Conservation (phyloP, 768 basidiomycete species). For the Chalciporus pseudorubinellus region DNA sequence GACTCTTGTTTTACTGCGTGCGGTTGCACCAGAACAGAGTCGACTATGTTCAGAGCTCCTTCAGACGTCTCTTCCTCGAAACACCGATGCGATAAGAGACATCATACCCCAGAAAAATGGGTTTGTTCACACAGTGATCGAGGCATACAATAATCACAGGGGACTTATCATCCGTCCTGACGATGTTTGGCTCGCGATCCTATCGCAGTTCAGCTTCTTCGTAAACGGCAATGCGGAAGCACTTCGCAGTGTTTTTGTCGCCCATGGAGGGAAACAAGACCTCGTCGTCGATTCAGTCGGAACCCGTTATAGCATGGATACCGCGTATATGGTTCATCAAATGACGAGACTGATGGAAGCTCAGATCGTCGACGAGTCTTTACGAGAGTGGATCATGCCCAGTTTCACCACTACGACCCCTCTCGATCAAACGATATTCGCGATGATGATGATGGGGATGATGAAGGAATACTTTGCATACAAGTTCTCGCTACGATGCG, state of each 20-base stretch:
- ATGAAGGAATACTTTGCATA: conserved; percentile 42
- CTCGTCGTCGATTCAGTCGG: conserved; percentile 24
- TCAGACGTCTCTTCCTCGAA: conserved; percentile 26
- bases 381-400: conserved; percentile 43
- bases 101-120: conserved; percentile 33
- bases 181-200: conserved; percentile 43
- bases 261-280: conserved; percentile 23
- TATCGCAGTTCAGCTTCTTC: conserved; percentile 39
- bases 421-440: conserved; percentile 37
- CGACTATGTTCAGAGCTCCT: conserved; percentile 25
- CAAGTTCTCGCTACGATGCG: conserved; percentile 32
- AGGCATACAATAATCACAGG: conserved; percentile 36
- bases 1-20: conserved; percentile 19
- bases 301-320: conserved; percentile 30
- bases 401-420: conserved; percentile 44
- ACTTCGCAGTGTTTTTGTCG: conserved; percentile 32
- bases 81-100: conserved; percentile 22
- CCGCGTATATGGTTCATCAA: conserved; percentile 26
- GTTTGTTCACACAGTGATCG: conserved; percentile 35
- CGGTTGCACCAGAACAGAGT: conserved; percentile 21
- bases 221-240: conserved; percentile 37
- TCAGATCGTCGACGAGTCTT: conserved; percentile 20
- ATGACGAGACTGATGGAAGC: conserved; percentile 23
- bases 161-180: conserved; percentile 46
- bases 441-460: conserved; percentile 43